Conservation (phyloP, 805 yeast genomes). For the Cyberlindnera americana region DNA sequence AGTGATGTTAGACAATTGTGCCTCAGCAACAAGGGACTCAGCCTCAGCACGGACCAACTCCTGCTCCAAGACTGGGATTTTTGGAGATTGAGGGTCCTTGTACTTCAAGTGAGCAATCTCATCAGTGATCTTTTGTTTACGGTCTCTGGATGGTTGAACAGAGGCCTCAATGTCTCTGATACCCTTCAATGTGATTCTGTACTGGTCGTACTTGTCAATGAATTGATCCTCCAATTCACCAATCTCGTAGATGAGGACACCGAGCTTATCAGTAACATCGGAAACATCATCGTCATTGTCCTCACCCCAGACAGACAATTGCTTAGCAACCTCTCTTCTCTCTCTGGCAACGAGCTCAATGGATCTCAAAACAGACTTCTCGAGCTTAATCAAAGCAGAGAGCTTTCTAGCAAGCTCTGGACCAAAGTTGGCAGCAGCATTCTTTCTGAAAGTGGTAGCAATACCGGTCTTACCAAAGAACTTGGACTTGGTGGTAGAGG, state of each 20-base stretch:
- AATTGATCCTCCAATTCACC: constrained; percentile 98
- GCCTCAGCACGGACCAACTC: constrained; percentile 99
- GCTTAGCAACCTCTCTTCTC: constrained; percentile 95
- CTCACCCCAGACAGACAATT: constrained; percentile 96
- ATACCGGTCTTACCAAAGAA: constrained; percentile 76
- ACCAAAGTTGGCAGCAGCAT: constrained; percentile 87
- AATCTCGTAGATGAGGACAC: constrained; percentile 91
- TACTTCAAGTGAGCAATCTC: constrained; percentile 96
- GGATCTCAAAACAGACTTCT: constrained; percentile 92
- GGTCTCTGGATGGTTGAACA: constrained; percentile 97
- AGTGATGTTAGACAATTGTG: constrained; percentile 96
- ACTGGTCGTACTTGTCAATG: constrained; percentile 97
- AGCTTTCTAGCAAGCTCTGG: constrained; percentile 93
- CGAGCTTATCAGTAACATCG: constrained; percentile 95
- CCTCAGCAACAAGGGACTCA: constrained; percentile 97
- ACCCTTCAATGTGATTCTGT: constrained; percentile 91
- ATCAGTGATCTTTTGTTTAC: constrained; percentile 96
- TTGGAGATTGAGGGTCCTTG: constrained; percentile 97
- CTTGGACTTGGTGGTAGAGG: constrained; percentile 66
- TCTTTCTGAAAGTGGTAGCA: constrained; percentile 68
- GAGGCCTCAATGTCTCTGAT: constrained; percentile 96
- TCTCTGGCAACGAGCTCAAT: constrained; percentile 91
- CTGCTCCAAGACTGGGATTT: constrained; percentile 93
- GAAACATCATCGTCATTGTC: constrained; percentile 96
- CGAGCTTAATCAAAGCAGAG: constrained; percentile 90